Base-by-base conservation (phyloP, 768 basidiomycete species). In the Suillus paluster region DNA sequence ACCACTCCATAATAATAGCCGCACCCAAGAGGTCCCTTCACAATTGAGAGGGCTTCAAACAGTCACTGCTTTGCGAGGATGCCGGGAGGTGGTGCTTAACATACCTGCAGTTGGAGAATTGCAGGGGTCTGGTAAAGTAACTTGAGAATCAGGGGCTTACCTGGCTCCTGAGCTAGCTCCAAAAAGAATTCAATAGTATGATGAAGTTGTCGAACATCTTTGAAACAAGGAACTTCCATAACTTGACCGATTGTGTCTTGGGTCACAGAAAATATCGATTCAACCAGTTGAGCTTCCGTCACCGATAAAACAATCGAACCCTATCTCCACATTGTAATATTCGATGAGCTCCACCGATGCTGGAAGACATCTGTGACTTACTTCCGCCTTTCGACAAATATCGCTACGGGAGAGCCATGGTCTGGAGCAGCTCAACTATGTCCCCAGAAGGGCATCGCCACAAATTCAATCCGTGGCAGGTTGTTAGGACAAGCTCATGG, bases 401-500 rank as follows among this genome's bases (percentile, higher is more conserved):
- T 30, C 30, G 6, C 30, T 30, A 30, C 6, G 30, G 30, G 30
- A 30, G 30, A 30, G 6, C 30, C 30, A 30, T 30, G 3, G 30
- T 30, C 30, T 30, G 30, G 30, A 30, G 30, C 30, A 30, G 30
- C 30, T 30, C 30, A 6, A 30, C 30, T 30, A 30, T 30, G 30
- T 30, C 30, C 6, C 30, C 30, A 30, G 30, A 30, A 30, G 4
- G 30, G 30, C 6, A 30, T 6, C 30, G 30, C 30, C 30, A 30
- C 30, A 30, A n/a, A n/a, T n/a, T n/a, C n/a, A n/a, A 30, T 30
- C 30, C 30, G 30, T 30, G 30, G 30, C 6, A 30, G 30, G 30
- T 30, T 30, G 66, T 69, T 10, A 71, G 38, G 2, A 71, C 60
- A 42, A 70, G 23, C 27, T 70, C 69, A 41, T 72, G 69, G 1